These are phyloP conservation scores for Nematocida ausubeli DNA, from an alignment of 371 early-diverging fungal genomes.

Conservation along the genomic window DNA sequence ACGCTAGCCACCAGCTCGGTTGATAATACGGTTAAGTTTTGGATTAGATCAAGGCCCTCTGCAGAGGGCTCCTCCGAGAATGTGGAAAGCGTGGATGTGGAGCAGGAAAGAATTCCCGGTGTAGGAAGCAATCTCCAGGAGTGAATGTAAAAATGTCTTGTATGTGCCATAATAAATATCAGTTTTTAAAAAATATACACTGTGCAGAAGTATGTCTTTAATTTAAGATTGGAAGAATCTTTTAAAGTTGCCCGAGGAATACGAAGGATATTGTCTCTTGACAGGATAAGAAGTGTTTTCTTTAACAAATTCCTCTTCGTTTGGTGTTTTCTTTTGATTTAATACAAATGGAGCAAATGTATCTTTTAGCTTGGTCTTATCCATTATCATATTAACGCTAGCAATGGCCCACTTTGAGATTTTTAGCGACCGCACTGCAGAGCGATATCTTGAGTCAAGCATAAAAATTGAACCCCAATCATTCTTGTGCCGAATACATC, in stretches of 20 bases:
- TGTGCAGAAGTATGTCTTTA: too few relatives aligned
- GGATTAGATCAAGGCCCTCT: conserved; percentile 82
- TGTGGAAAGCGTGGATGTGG: conserved; percentile 9
- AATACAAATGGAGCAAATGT: not conserved
- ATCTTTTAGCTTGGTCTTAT: not conserved
- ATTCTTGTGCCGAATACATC: conserved; percentile 80
- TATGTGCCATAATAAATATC: not conserved
- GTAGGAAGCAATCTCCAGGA: conserved; percentile 2
- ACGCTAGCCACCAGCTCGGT: conserved; percentile 88
- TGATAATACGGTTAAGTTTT: conserved; percentile 93
- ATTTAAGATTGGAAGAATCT: too few relatives aligned
- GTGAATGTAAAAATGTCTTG: not conserved
- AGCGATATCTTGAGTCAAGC: conserved; percentile 72
- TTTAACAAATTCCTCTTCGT: not conserved
- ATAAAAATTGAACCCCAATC: conserved; percentile 74
- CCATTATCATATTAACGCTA: not conserved
- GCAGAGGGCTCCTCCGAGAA: not conserved
- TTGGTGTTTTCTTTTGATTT: not conserved
- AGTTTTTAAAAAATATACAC: too few relatives aligned
- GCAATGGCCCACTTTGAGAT: conserved; percentile 26
- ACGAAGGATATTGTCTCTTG: too few relatives aligned
- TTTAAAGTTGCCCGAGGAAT: too few relatives aligned
- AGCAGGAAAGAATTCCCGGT: conserved; percentile 14
- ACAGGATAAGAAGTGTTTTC: too few relatives aligned
- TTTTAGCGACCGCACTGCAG: not conserved